A percentile compares a stretch with the other conserved stretches of the same genome.
Conservation (phyloP, 1,139 yeast genomes). For the Lodderomyces margitis region DNA sequence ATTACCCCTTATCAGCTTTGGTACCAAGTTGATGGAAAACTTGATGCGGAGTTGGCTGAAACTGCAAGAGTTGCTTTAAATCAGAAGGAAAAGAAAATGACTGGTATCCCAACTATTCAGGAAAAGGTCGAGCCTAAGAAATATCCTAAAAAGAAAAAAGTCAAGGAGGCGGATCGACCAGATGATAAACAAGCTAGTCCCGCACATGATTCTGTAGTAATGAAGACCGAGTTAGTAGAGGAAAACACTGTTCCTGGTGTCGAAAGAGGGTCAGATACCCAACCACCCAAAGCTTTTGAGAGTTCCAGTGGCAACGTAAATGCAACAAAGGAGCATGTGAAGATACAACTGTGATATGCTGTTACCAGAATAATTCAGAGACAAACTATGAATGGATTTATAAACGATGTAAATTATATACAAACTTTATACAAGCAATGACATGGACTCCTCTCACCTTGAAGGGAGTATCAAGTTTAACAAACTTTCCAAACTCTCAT, state of each 20-base stretch:
- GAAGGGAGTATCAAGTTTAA: constrained; percentile 23
- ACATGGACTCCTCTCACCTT: not conserved
- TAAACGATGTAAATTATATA: not conserved
- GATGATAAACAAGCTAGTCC: not conserved
- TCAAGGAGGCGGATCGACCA: constrained; percentile 19
- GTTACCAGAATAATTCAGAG: no score
- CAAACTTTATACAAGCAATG: not conserved
- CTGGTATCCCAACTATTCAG: constrained; percentile 28
- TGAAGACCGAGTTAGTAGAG: not conserved
- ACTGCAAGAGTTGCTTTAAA: constrained; percentile 38
- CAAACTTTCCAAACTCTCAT: constrained; percentile 32
- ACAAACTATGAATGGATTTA: no score
- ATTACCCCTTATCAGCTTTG: constrained; percentile 66
- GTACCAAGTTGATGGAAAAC: constrained; percentile 81
- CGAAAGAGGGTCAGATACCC: not conserved
- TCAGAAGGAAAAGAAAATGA: constrained; percentile 44
- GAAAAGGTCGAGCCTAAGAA: constrained; percentile 15
- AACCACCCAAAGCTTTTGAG: not conserved
- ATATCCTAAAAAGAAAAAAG: constrained; percentile 33
- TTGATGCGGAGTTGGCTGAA: constrained; percentile 60
- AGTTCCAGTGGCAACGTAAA: not conserved
- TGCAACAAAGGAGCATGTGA: no score
- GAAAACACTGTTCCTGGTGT: no score
- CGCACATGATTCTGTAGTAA: not conserved
- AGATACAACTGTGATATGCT: no score